These are phyloP conservation scores for Leucogyrophana mollusca DNA, from an alignment of 768 basidiomycete genomes.

Conservation along the genomic window DNA sequence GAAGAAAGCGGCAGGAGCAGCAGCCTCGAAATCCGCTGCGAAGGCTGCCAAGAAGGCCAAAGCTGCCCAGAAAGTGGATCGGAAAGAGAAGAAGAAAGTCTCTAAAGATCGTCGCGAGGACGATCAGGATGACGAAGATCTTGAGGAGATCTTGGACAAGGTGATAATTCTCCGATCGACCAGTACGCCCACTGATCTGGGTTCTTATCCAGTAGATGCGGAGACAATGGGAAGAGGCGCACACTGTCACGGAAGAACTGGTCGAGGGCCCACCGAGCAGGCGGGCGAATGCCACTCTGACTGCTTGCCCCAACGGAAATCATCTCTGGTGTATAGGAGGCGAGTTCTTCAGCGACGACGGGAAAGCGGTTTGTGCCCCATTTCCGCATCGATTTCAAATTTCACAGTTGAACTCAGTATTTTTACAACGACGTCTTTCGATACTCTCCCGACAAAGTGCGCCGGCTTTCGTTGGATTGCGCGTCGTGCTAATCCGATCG, in stretches of 20 bases:
- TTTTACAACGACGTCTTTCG: slow-evolving; percentile 89
- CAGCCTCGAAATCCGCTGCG: slow-evolving; percentile 43
- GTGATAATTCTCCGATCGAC: slow-evolving; percentile 34
- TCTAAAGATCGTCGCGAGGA: slow-evolving; percentile 47
- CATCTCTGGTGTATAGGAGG: slow-evolving; percentile 85
- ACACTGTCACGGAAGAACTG: slow-evolving; percentile 82
- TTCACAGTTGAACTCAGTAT: slow-evolving; percentile 43
- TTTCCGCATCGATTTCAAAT: background rate
- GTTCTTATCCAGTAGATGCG: slow-evolving; percentile 56
- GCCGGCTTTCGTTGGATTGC: slow-evolving; percentile 3
- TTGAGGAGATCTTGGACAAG: slow-evolving; percentile 82
- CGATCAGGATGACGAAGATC: slow-evolving; percentile 73
- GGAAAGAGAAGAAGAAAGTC: slow-evolving; percentile 66
- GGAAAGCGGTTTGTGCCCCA: slow-evolving; percentile 58
- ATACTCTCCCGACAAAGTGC: slow-evolving; percentile 79
- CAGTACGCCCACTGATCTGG: background rate
- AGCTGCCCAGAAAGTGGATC: slow-evolving; percentile 63
- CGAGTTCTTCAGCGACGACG: slow-evolving; percentile 86
- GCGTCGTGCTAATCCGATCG: background rate
- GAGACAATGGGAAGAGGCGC: slow-evolving; percentile 80
- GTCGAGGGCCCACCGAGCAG: slow-evolving; percentile 80
- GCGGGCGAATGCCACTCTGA: slow-evolving; percentile 81
- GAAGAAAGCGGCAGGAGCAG: slow-evolving; percentile 43
- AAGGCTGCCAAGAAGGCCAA: slow-evolving; percentile 71
- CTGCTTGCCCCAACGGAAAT: slow-evolving; percentile 76